A percentile compares a stretch with the other conserved stretches of the same genome.
Evolutionary conservation across 257 asterid genomes (phyloP).

Genomic region (Solanum peruvianum): DNA sequence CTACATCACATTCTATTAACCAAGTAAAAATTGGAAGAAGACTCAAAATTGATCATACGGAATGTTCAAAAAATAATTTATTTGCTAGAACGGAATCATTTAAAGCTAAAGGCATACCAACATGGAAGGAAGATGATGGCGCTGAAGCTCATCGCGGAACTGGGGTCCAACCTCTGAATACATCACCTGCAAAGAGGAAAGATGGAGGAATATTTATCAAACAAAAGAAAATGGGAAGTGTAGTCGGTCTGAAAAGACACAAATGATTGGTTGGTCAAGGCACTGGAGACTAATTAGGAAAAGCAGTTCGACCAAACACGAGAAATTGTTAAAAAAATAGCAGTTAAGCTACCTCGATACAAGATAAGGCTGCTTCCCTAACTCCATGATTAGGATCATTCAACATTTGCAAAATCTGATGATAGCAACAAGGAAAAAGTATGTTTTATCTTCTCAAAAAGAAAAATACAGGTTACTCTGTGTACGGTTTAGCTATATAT

Average conservation of each 20-base stretch:
- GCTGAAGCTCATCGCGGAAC: constrained; percentile 86
- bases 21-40: background rate
- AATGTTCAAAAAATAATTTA: background rate
- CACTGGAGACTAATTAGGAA: background rate
- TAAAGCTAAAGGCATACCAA: constrained; percentile 34
- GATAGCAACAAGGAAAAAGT: background rate
- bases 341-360: constrained; percentile 62
- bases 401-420: constrained; percentile 86
- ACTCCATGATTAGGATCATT: constrained; percentile 85
- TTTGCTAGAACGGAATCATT: background rate
- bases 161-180: constrained; percentile 85
- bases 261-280: background rate
- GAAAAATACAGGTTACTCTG: background rate
- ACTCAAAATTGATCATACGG: background rate
- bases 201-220: background rate
- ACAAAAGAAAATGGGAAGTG: background rate
- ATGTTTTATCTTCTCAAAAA: background rate
- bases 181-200: constrained; percentile 60
- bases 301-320: background rate
- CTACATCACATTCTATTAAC: background rate
- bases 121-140: constrained; percentile 60
- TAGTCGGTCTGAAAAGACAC: background rate
- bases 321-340: background rate
- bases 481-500: background rate
- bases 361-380: constrained; percentile 78